Percentiles rank a stretch among this genome's conserved stretches.
Conservation (phyloP, 768 basidiomycete species). For the Amanita molliuscula region DNA sequence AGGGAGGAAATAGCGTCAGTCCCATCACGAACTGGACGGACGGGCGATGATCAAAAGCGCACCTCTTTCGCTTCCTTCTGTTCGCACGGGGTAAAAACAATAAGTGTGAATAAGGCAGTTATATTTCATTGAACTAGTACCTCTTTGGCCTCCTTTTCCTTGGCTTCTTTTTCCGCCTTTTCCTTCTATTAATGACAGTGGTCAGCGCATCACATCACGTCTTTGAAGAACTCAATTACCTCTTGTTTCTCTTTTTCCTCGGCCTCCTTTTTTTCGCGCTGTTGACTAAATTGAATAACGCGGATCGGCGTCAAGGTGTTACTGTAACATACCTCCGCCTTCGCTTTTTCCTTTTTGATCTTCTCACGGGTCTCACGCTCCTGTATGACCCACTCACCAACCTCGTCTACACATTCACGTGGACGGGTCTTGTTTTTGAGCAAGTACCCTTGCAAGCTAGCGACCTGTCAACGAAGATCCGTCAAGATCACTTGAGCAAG, state of each 20-base stretch:
- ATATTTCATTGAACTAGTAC: constrained; percentile 15
- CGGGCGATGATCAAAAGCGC: constrained; percentile 8
- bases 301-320: constrained; percentile 5
- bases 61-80: constrained; percentile 52
- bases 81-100: constrained; percentile 26
- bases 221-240: constrained; percentile 6
- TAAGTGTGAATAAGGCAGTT: constrained; percentile 9
- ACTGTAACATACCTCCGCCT: constrained; percentile 34
- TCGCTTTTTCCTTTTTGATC: constrained; percentile 80
- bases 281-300: constrained; percentile 9
- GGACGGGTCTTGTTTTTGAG: constrained; percentile 89
- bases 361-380: constrained; percentile 81
- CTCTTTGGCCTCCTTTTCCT: constrained; percentile 29
- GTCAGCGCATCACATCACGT: constrained; percentile 6
- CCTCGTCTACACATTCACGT: constrained; percentile 74
- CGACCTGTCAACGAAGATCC: constrained; percentile 43
- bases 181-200: constrained; percentile 6
- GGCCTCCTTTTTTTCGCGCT: constrained; percentile 79
- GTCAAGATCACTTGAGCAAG: not conserved
- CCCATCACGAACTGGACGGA: not conserved
- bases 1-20: constrained; percentile 10
- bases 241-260: constrained; percentile 60
- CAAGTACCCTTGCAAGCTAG: constrained; percentile 76
- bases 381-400: constrained; percentile 64
- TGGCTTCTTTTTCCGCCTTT: constrained; percentile 12